These are phyloP conservation scores for Clonostachys rosea DNA, from an alignment of 2,329 filamentous ascomycete species.

Conservation along the genomic window DNA sequence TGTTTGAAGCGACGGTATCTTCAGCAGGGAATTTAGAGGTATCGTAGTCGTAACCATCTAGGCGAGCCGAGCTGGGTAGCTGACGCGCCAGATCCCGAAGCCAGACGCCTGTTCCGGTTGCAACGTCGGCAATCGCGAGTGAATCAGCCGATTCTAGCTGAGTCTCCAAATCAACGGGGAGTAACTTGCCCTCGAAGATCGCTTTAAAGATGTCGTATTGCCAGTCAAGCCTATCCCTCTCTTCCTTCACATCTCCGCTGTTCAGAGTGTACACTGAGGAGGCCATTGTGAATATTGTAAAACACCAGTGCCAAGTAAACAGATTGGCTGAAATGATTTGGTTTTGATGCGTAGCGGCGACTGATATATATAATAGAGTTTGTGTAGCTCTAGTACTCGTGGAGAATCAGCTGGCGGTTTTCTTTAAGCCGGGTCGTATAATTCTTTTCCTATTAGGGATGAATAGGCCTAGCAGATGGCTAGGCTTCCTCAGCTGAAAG, in stretches of 20 bases:
- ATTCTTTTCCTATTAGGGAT: too few species aligned
- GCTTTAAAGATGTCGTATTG: background rate
- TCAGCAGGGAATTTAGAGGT: slow-evolving; percentile 8
- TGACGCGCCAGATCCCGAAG: slow-evolving; percentile 7
- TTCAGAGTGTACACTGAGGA: background rate
- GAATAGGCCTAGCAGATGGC: too few species aligned
- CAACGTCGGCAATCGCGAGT: slow-evolving; percentile 7
- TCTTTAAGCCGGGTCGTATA: too few species aligned
- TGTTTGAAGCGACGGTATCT: slow-evolving; percentile 4
- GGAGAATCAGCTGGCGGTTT: too few species aligned
- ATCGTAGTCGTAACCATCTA: slow-evolving; percentile 11
- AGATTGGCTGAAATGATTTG: too few species aligned
- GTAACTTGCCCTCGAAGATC: background rate
- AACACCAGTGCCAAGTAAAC: too few species aligned
- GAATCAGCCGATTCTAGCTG: background rate
- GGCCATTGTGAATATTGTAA: background rate
- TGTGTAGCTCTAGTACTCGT: too few species aligned
- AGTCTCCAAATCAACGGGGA: background rate
- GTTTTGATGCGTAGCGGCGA: too few species aligned
- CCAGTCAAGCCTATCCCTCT: background rate
- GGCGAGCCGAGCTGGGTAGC: slow-evolving; percentile 3
- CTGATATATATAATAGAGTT: too few species aligned
- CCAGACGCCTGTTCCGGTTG: slow-evolving; percentile 12
- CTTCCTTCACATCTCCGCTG: background rate
- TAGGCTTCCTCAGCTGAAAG: too few species aligned